phyloP scores from a whole-genome alignment of 148 eudicot species.

The Chenopodium album region DNA sequence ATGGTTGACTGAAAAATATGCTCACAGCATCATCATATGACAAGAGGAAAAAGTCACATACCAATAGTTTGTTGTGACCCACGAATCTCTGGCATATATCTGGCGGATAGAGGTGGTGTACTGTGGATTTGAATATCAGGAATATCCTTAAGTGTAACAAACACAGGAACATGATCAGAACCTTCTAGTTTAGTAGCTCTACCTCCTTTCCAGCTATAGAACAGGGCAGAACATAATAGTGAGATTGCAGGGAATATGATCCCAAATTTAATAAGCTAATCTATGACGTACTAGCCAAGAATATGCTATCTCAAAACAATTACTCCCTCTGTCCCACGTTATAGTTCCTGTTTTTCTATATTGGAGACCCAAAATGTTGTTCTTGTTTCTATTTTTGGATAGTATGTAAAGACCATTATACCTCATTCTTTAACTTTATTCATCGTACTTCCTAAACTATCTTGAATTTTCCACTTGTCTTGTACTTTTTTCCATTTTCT shows the following conservation, averaged over 20 bases:
- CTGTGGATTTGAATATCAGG: constrained; percentile 54
- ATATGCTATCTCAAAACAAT: background rate
- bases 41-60: constrained; percentile 20
- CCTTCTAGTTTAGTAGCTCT: constrained; percentile 80
- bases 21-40: background rate
- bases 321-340: too few relatives aligned
- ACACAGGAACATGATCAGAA: constrained; percentile 97
- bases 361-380: too few relatives aligned
- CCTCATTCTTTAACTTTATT: too few relatives aligned
- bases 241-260: background rate
- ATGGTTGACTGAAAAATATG: background rate
- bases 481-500: too few relatives aligned
- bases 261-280: background rate
- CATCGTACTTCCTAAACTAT: too few relatives aligned
- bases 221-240: background rate
- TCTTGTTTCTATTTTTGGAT: too few relatives aligned
- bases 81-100: constrained; percentile 89
- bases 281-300: background rate
- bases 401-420: too few relatives aligned
- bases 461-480: too few relatives aligned
- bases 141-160: constrained; percentile 49
- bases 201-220: constrained; percentile 76
- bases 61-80: constrained; percentile 94
- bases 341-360: too few relatives aligned
- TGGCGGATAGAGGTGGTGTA: constrained; percentile 82